These are phyloP conservation scores for Rhodotorula sp. DNA, from an alignment of 1,284 basidiomycete genomes.

Conservation along the genomic window DNA sequence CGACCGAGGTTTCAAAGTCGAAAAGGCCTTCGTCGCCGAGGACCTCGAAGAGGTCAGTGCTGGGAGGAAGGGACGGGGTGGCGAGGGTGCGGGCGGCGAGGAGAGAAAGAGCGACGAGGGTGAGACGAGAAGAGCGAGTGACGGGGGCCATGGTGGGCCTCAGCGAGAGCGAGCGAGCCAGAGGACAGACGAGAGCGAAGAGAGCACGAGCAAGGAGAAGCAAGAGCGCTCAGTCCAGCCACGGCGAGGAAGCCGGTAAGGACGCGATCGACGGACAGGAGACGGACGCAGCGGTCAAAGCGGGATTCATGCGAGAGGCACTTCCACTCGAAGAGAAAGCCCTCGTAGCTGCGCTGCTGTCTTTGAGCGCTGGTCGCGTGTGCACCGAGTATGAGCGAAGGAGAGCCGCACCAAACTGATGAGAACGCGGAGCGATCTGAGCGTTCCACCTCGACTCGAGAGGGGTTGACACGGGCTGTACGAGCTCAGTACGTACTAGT, in stretches of 20 bases:
- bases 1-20: not conserved
- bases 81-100: not conserved
- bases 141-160: not conserved
- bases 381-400: not conserved
- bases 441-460: no score
- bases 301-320: no score
- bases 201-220: not conserved
- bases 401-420: not conserved
- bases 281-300: not conserved
- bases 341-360: no score
- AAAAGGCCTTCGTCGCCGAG: conserved; percentile 9
- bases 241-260: not conserved
- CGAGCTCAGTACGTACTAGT: no score
- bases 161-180: not conserved
- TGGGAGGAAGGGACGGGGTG: not conserved
- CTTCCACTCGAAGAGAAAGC: no score
- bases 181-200: no score
- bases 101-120: conserved; percentile 1
- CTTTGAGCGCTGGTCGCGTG: not conserved
- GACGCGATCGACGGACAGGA: not conserved
- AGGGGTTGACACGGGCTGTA: no score
- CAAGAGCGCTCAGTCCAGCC: not conserved
- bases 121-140: conserved; percentile 1
- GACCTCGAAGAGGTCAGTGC: not conserved
- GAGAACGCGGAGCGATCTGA: not conserved